phyloP scores from a whole-genome alignment of 768 basidiomycete species.

The Boletus bicolor region DNA sequence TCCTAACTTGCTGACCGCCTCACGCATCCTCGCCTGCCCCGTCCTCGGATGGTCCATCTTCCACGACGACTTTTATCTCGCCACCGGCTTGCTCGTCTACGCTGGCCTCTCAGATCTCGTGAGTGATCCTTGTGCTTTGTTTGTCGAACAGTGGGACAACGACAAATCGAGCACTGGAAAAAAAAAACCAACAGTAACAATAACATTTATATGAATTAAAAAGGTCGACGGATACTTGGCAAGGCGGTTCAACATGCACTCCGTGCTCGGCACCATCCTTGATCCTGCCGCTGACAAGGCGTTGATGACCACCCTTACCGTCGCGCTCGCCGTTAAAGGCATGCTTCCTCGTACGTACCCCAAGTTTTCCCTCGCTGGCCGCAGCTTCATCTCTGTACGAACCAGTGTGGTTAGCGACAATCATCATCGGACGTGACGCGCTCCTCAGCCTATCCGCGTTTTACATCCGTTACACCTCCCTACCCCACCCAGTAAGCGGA shows the following conservation, averaged over 20 bases:
- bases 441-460: conserved; percentile 85
- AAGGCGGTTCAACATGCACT: conserved; percentile 77
- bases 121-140: conserved; percentile 29
- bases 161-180: background rate
- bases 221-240: conserved; percentile 93
- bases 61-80: conserved; percentile 72
- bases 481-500: conserved; percentile 71
- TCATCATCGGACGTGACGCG: conserved; percentile 89
- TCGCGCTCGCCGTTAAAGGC: conserved; percentile 79
- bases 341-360: conserved; percentile 71
- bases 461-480: conserved; percentile 86
- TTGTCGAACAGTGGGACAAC: conserved; percentile 1
- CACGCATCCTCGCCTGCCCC: conserved; percentile 87
- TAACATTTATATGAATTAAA: background rate
- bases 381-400: background rate
- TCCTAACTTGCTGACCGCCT: conserved; percentile 86
- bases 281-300: conserved; percentile 98
- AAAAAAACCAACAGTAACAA: background rate
- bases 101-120: conserved; percentile 94
- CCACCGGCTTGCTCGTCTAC: conserved; percentile 81
- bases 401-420: conserved; percentile 76
- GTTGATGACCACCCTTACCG: conserved; percentile 89
- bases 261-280: conserved; percentile 92
- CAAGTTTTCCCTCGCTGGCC: background rate
- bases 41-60: conserved; percentile 89